phyloP scores from a whole-genome alignment of 2,329 filamentous ascomycete species.

The Capronia coronata region DNA sequence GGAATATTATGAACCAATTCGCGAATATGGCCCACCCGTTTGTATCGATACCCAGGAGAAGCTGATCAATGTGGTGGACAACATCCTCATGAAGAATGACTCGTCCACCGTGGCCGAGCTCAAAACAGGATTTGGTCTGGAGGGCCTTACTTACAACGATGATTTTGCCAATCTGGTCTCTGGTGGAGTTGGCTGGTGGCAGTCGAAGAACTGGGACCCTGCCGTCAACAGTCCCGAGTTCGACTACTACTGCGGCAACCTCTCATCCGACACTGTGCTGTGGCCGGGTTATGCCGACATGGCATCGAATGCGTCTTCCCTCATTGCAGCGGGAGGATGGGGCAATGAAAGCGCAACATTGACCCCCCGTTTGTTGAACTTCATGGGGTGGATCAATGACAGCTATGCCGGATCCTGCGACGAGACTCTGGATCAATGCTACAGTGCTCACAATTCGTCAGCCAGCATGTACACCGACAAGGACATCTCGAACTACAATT shows the following conservation, averaged over 20 bases:
- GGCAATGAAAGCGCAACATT: constrained; percentile 37
- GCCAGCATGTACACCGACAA: constrained; percentile 43
- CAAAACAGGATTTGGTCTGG: constrained; percentile 46
- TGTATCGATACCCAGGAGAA: constrained; percentile 62
- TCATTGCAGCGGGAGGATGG: constrained; percentile 48
- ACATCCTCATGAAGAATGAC: constrained; percentile 49
- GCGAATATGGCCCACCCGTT: constrained; percentile 50
- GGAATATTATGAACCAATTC: constrained; percentile 55
- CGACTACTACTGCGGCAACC: constrained; percentile 50
- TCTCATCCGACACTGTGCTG: constrained; percentile 43
- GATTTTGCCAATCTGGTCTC: constrained; percentile 49
- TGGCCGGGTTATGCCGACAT: constrained; percentile 38
- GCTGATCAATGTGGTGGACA: constrained; percentile 53
- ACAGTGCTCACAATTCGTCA: constrained; percentile 41
- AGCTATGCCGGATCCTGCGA: constrained; percentile 40
- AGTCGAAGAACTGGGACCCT: constrained; percentile 56
- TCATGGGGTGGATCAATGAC: constrained; percentile 49
- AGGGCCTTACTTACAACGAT: constrained; percentile 39
- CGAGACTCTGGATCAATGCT: constrained; percentile 47
- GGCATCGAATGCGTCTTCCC: constrained; percentile 37
- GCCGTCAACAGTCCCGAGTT: constrained; percentile 45
- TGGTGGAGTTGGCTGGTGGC: constrained; percentile 46
- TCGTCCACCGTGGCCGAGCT: constrained; percentile 40
- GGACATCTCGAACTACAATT: constrained; percentile 41
- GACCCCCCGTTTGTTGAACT: constrained; percentile 51